Conservation (phyloP, 331 rosid genomes). For the Pyrus hybrid region DNA sequence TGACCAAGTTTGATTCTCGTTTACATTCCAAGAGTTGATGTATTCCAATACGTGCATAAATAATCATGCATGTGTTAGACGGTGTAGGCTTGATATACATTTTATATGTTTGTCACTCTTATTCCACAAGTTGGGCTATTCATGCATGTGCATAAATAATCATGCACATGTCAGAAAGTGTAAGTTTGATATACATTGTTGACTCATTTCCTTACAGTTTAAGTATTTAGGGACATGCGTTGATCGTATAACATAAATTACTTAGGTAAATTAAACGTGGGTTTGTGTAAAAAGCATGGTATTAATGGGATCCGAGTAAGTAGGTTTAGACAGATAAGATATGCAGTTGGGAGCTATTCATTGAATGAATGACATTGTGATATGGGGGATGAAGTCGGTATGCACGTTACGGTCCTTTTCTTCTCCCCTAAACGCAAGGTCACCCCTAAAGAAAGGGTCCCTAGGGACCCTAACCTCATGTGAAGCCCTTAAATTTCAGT, state of each 20-base stretch:
- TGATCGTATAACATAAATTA: not conserved
- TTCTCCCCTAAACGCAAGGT: not conserved
- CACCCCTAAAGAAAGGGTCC: constrained; percentile 7
- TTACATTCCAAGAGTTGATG: too few relatives aligned
- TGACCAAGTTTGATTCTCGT: too few relatives aligned
- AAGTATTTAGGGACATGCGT: too few relatives aligned
- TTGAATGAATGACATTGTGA: constrained; percentile 36
- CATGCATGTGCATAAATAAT: too few relatives aligned
- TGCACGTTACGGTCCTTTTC: constrained; percentile 46
- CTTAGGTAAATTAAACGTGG: not conserved
- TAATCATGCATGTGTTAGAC: too few relatives aligned
- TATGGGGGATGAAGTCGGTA: constrained; percentile 6
- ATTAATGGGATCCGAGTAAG: constrained; percentile 42
- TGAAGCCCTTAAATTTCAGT: constrained; percentile 48
- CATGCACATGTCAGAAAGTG: too few relatives aligned
- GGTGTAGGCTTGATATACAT: too few relatives aligned
- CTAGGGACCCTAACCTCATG: constrained; percentile 41
- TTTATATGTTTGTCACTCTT: too few relatives aligned
- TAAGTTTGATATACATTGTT: too few relatives aligned
- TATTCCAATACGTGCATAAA: too few relatives aligned
- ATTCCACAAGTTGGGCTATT: too few relatives aligned
- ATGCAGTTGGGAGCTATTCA: constrained; percentile 49
- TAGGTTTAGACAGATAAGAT: constrained; percentile 43
- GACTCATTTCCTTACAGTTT: too few relatives aligned
- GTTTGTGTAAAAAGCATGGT: constrained; percentile 5